Base-by-base conservation (phyloP, 73 alveolate species). In the Tetrahymena borealis region DNA sequence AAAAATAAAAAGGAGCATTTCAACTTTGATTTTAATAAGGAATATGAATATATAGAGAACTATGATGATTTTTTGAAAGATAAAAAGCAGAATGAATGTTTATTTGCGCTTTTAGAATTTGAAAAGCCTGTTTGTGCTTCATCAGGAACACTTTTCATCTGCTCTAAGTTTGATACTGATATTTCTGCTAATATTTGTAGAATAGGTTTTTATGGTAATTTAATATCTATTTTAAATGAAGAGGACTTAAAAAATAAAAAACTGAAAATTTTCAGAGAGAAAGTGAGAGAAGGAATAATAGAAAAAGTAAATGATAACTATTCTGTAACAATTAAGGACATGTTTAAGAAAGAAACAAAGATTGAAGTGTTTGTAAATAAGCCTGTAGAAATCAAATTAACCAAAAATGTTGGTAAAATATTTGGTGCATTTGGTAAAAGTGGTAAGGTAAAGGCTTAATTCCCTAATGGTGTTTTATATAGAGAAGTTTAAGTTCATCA, bases 401-500 rank as follows among this genome's bases (percentile, higher is more conserved):
- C 95, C 18, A 95, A 94, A 33, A 94, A 94, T 42, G 96, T 94
- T 38, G 99, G 99, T 0, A 95, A 92, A 90, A 98, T 98, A 33
- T 93, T 93, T n/a, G 98, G 99, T 12, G 94, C 99, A 13, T 98
- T 98, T 95, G 99, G 99, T 33, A 98, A 98, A 94, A 98, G 98
- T 78, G 99, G 99, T 3, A 98, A 98, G 92, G 96, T 97, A 36
- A 98, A 98, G 91, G 99, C 96, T 15, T 94, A 90, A 77, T 96
- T 98, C 79, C 97, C 95, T 91, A 90, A 95, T 78, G 99, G 97
- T 33, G 92, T 90, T 1, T 36, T 39, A 38, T 31, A 39, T 24
- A 36, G 79, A 20, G 13, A 5, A 15, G 13, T 60, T 60, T n/a
- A 60, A 60, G 35, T 60, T 24, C 20, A 60, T 60, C 37, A 18